phyloP scores from a whole-genome alignment of 148 eudicot genomes.

The Fagopyrum esculentum region DNA sequence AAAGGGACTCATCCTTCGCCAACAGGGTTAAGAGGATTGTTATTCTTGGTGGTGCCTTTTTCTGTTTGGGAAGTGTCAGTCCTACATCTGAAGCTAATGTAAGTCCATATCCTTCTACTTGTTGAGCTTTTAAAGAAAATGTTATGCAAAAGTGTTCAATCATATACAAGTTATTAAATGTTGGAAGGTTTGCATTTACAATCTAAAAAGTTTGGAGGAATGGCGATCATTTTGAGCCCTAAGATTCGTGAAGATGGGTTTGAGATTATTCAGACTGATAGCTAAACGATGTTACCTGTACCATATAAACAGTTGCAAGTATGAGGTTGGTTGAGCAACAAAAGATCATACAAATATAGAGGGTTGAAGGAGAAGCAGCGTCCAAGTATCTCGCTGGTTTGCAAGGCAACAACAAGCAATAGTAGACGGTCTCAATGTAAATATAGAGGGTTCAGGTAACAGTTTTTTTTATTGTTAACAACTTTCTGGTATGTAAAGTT shows the following conservation, averaged over 20 bases:
- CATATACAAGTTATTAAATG: background rate
- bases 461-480: too few species aligned
- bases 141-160: background rate
- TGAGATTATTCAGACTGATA: too few species aligned
- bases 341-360: too few species aligned
- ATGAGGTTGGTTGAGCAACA: too few species aligned
- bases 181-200: background rate
- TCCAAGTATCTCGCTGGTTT: too few species aligned
- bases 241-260: background rate
- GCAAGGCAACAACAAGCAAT: too few species aligned
- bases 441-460: too few species aligned
- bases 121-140: background rate
- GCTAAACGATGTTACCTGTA: too few species aligned
- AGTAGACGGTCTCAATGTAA: too few species aligned
- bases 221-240: background rate
- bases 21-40: conserved; percentile 77
- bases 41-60: conserved; percentile 88
- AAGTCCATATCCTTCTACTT: conserved; percentile 17
- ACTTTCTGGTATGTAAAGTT: too few species aligned
- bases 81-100: conserved; percentile 99
- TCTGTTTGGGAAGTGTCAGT: conserved; percentile 79
- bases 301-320: too few species aligned
- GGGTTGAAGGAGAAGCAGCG: too few species aligned
- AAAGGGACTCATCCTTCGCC: conserved; percentile 82
- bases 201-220: background rate